Percentiles rank a stretch among this genome's conserved stretches.
These are phyloP conservation scores for Lactarius trivialis DNA, from an alignment of 768 basidiomycete species.

Conservation along the genomic window DNA sequence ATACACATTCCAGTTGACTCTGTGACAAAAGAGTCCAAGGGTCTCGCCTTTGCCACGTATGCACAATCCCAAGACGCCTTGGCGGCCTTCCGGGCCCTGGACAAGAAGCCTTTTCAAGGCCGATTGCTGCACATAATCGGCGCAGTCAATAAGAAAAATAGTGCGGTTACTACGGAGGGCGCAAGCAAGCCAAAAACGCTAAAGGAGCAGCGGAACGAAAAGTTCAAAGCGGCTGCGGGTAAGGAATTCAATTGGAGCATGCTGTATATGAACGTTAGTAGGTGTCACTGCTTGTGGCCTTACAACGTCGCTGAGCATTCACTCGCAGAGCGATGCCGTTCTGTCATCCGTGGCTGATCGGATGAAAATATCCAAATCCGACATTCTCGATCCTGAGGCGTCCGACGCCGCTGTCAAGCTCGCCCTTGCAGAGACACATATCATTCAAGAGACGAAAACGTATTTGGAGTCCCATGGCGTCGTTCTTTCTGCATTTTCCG, in stretches of 20 bases:
- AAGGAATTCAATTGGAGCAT: conserved; percentile 90
- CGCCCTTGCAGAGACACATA: conserved; percentile 91
- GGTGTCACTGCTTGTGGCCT: conserved; percentile 20
- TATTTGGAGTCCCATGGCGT: conserved; percentile 80
- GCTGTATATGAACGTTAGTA: conserved; percentile 95
- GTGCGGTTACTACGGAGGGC: conserved; percentile 38
- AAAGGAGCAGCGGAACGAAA: conserved; percentile 51
- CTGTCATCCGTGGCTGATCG: conserved; percentile 84
- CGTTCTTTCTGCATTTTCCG: conserved; percentile 46
- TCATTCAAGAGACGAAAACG: conserved; percentile 90
- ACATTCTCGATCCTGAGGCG: conserved; percentile 80
- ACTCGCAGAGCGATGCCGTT: conserved; percentile 80
- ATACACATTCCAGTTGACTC: conserved; percentile 52
- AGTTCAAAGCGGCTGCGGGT: conserved; percentile 60
- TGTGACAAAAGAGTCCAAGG: conserved; percentile 44
- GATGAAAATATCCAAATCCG: conserved; percentile 80
- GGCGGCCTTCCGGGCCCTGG: conserved; percentile 68
- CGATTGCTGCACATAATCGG: conserved; percentile 86
- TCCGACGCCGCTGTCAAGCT: conserved; percentile 87
- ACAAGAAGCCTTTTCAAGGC: conserved; percentile 85
- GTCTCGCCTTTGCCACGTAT: conserved; percentile 57
- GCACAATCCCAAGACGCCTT: conserved; percentile 43
- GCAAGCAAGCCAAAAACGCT: conserved; percentile 43
- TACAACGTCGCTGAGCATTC: conserved; percentile 20
- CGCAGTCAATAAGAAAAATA: conserved; percentile 61